Percentiles rank a stretch among this genome's conserved stretches.
phyloP scores from a whole-genome alignment of 768 basidiomycete species.

The Megacollybia marginata region DNA sequence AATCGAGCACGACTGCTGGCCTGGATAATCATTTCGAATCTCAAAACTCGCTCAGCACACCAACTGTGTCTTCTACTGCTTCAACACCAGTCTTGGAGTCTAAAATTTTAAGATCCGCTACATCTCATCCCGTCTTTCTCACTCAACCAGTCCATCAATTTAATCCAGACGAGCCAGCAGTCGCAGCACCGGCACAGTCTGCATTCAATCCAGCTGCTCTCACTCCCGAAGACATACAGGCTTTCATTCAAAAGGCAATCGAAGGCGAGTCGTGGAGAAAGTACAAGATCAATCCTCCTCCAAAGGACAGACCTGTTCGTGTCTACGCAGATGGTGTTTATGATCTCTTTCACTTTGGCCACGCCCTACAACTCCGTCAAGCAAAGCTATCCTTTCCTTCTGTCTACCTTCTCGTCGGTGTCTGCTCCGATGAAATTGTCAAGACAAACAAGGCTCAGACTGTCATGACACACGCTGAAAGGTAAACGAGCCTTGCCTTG shows the following conservation, averaged over 20 bases:
- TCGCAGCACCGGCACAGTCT: slow-evolving; percentile 26
- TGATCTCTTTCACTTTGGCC: slow-evolving; percentile 95
- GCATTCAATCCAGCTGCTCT: slow-evolving; percentile 61
- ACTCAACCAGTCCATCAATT: slow-evolving; percentile 16
- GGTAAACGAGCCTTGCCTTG: slow-evolving; percentile 32
- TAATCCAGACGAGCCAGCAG: slow-evolving; percentile 34
- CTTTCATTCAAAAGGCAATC: slow-evolving; percentile 70
- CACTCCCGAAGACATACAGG: slow-evolving; percentile 70
- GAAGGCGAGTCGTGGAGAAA: slow-evolving; percentile 54
- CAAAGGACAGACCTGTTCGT: slow-evolving; percentile 70
- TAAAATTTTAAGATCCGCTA: slow-evolving; percentile 16
- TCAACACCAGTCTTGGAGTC: slow-evolving; percentile 13
- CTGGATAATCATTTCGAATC: slow-evolving; percentile 42
- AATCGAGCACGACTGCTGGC: slow-evolving; percentile 63
- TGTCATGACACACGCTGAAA: slow-evolving; percentile 85
- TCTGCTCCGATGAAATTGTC: slow-evolving; percentile 84
- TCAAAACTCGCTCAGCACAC: slow-evolving; percentile 45
- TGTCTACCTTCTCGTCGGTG: slow-evolving; percentile 90
- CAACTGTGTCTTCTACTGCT: slow-evolving; percentile 14
- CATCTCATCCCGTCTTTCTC: slow-evolving; percentile 26
- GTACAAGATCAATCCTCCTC: slow-evolving; percentile 86
- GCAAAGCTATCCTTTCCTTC: slow-evolving; percentile 90
- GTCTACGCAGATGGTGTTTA: slow-evolving; percentile 97
- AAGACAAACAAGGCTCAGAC: slow-evolving; percentile 69
- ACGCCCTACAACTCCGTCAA: slow-evolving; percentile 92